These are phyloP conservation scores for Lepidopterella palustris DNA, from an alignment of 495 filamentous ascomycete species.

Conservation along the genomic window DNA sequence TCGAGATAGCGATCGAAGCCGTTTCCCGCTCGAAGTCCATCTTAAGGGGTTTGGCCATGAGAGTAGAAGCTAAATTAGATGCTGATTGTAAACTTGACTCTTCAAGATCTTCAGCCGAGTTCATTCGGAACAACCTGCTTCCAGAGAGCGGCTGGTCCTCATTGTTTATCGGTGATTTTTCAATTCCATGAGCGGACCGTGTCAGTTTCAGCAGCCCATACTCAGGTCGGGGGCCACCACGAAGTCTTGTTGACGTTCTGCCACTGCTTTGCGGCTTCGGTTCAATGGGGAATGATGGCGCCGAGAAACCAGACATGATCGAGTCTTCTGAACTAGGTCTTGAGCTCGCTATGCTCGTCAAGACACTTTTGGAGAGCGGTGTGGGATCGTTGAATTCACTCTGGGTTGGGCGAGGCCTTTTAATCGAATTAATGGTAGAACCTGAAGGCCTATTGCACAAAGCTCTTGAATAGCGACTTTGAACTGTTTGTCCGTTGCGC, in stretches of 20 bases:
- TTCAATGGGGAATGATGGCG: not conserved
- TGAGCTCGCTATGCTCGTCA: not conserved
- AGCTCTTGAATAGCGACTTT: not conserved
- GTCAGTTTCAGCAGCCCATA: not conserved
- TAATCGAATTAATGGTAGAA: not conserved
- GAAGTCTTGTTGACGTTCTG: not conserved
- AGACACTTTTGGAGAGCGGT: not conserved
- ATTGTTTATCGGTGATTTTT: not conserved
- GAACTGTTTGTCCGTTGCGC: not conserved
- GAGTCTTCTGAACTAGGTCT: not conserved
- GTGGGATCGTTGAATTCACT: not conserved
- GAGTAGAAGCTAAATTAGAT: not conserved
- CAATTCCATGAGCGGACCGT: not conserved
- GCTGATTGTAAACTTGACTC: not conserved
- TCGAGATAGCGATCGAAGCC: not conserved
- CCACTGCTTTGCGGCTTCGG: not conserved
- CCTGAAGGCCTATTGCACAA: not conserved
- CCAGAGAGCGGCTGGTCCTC: not conserved
- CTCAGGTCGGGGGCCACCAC: not conserved
- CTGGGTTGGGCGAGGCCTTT: not conserved
- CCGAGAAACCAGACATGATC: not conserved
- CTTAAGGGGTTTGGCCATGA: not conserved
- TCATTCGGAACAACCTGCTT: not conserved
- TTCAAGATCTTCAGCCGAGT: not conserved
- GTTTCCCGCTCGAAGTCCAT: not conserved